Evolutionary conservation across 345 rosid species (phyloP).

Genomic region (Gossypium raimondii): DNA sequence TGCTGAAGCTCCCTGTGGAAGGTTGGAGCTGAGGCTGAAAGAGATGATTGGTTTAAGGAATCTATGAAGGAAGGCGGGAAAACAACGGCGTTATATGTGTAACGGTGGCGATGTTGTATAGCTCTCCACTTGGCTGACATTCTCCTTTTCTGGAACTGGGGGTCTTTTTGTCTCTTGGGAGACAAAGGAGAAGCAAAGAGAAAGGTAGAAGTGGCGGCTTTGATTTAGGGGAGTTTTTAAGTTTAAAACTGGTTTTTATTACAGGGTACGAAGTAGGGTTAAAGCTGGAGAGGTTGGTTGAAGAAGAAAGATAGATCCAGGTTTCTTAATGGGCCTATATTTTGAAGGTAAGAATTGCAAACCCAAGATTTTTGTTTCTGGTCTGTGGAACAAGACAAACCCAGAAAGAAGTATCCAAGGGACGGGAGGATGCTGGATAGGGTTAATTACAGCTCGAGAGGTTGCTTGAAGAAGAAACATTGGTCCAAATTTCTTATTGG

Average conservation of each 20-base stretch:
- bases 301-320: not conserved
- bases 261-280: not conserved
- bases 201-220: not conserved
- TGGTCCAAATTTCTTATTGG: too few species aligned
- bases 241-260: not conserved
- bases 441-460: too few species aligned
- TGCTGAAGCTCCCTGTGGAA: conserved; percentile 46
- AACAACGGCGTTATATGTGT: conserved; percentile 77
- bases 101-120: conserved; percentile 91
- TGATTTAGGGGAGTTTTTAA: not conserved
- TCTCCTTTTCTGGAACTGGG: not conserved
- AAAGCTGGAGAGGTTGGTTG: not conserved
- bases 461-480: too few species aligned
- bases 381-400: not conserved
- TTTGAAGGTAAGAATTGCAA: too few species aligned
- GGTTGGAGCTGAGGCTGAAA: conserved; percentile 31
- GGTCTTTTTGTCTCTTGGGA: not conserved
- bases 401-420: too few species aligned
- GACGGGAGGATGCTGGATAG: too few species aligned
- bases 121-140: conserved; percentile 99
- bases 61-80: conserved; percentile 54
- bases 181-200: not conserved
- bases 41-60: conserved; percentile 37
- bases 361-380: not conserved
- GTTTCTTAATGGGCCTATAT: not conserved